phyloP scores from a whole-genome alignment of 352 stramenopile species.

The Globisporangium orthogonon region DNA sequence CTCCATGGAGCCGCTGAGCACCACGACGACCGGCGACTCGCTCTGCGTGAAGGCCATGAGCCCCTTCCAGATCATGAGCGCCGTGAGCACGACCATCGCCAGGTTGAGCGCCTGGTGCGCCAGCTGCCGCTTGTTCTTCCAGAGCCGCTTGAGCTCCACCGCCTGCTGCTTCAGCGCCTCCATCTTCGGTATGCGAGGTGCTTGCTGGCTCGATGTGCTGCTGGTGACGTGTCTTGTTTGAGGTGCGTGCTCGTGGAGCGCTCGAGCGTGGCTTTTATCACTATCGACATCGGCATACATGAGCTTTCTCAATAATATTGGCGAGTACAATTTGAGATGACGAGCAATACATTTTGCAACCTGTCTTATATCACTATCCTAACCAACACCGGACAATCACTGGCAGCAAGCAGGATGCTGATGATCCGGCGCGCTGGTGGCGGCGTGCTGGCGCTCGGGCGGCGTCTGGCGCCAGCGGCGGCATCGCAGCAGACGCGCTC shows the following conservation, averaged over 20 bases:
- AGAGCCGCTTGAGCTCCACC: conserved; percentile 97
- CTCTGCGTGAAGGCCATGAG: conserved; percentile 97
- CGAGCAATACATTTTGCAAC: no score
- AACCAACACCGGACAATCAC: neutral
- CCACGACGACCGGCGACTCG: conserved; percentile 98
- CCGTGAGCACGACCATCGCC: conserved; percentile 98
- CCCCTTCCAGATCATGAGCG: conserved; percentile 99
- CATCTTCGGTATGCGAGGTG: conserved; percentile 11
- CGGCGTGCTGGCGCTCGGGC: neutral
- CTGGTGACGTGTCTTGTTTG: neutral
- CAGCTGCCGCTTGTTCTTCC: conserved; percentile 97
- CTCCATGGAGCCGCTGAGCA: conserved; percentile 98
- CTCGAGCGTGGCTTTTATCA: neutral
- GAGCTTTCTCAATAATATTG: neutral
- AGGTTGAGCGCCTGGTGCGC: conserved; percentile 97
- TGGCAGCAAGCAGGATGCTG: neutral
- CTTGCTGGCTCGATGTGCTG: neutral
- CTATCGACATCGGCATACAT: neutral
- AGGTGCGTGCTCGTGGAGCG: neutral
- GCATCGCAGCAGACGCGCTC: conserved; percentile 4
- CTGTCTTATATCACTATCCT: neutral
- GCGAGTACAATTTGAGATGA: no score
- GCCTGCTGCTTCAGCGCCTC: conserved; percentile 85
- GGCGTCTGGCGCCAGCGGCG: neutral
- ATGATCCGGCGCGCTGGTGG: neutral